Percentiles rank a stretch among this genome's conserved stretches.
These are phyloP conservation scores for Pestalotiopsis sp. DNA, from an alignment of 2,329 filamentous ascomycete species.

Conservation along the genomic window DNA sequence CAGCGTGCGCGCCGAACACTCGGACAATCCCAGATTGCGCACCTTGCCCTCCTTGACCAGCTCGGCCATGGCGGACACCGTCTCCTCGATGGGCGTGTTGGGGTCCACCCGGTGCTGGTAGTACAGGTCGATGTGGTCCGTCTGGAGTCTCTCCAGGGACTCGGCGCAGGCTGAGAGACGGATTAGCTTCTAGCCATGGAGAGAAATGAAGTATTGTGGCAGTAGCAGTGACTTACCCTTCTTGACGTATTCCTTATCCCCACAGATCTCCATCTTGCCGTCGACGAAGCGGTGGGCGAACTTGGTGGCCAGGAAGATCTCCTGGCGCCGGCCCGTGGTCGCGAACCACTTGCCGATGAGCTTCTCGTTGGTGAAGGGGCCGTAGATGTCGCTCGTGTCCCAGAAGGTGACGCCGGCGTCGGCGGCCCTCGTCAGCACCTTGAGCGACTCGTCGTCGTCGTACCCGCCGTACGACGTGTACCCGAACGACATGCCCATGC, in stretches of 20 bases:
- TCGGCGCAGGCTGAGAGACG: conserved; percentile 27
- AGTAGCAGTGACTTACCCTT: no score
- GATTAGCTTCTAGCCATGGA: no score
- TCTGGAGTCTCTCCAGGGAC: conserved; percentile 48
- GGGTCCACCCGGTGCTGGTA: conserved; percentile 53
- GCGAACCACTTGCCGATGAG: conserved; percentile 44
- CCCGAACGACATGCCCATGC: conserved; percentile 44
- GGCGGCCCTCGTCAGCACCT: conserved; percentile 27
- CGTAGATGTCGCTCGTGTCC: conserved; percentile 37
- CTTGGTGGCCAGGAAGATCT: conserved; percentile 56
- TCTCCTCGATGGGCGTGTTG: conserved; percentile 47
- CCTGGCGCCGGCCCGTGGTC: conserved; percentile 44
- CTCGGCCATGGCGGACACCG: conserved; percentile 48
- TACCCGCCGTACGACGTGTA: conserved; percentile 33
- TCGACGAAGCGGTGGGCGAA: conserved; percentile 42
- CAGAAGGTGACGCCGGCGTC: conserved; percentile 29
- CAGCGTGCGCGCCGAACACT: conserved; percentile 47
- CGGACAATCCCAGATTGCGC: conserved; percentile 51
- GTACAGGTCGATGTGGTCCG: conserved; percentile 55
- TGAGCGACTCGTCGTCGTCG: conserved; percentile 26
- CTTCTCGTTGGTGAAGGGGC: conserved; percentile 42
- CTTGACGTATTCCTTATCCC: conserved; percentile 5
- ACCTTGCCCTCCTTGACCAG: conserved; percentile 54
- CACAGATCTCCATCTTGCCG: conserved; percentile 22
- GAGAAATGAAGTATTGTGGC: no score